A percentile compares a stretch with the other conserved stretches of the same genome.
Conservation (phyloP, 2,329 filamentous ascomycete genomes). For the Leptographium flavum region DNA sequence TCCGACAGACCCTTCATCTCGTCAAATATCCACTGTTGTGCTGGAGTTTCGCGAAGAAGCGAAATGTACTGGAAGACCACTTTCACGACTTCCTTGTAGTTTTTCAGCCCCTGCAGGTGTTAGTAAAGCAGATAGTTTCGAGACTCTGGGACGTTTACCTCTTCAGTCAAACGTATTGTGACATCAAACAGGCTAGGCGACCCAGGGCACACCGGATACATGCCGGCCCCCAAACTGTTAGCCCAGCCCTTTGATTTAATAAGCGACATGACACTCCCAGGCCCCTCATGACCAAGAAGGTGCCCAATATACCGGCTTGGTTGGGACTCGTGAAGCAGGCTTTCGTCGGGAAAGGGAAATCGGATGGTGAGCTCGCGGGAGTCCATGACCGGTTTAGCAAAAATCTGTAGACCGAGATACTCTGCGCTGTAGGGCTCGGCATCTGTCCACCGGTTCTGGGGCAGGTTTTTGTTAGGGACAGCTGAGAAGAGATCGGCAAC, state of each 20-base stretch:
- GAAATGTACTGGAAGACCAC: constrained; percentile 84
- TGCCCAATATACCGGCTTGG: constrained; percentile 80
- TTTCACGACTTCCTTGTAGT: constrained; percentile 72
- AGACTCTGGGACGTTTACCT: too few relatives aligned
- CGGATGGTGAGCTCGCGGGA: constrained; percentile 63
- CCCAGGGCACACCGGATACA: constrained; percentile 63
- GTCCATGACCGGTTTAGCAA: constrained; percentile 87
- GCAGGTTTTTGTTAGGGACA: constrained; percentile 68
- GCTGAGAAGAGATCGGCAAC: constrained; percentile 69
- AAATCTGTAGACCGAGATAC: constrained; percentile 53
- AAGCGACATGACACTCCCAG: constrained; percentile 80
- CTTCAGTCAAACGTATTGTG: constrained; percentile 67
- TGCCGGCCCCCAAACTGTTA: constrained; percentile 66
- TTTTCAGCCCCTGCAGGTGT: constrained; percentile 44
- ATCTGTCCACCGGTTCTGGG: constrained; percentile 40
- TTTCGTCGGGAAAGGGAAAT: constrained; percentile 79
- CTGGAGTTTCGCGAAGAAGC: constrained; percentile 64
- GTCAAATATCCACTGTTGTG: constrained; percentile 85
- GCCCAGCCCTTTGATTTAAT: constrained; percentile 86
- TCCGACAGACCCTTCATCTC: constrained; percentile 85
- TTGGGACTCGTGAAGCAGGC: constrained; percentile 62
- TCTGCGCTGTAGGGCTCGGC: constrained; percentile 34
- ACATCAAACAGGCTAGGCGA: constrained; percentile 65
- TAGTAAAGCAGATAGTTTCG: neutral
- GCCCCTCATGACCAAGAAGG: constrained; percentile 82